Conservation (phyloP, 495 filamentous ascomycete species). For the Penicillium cinerascens region DNA sequence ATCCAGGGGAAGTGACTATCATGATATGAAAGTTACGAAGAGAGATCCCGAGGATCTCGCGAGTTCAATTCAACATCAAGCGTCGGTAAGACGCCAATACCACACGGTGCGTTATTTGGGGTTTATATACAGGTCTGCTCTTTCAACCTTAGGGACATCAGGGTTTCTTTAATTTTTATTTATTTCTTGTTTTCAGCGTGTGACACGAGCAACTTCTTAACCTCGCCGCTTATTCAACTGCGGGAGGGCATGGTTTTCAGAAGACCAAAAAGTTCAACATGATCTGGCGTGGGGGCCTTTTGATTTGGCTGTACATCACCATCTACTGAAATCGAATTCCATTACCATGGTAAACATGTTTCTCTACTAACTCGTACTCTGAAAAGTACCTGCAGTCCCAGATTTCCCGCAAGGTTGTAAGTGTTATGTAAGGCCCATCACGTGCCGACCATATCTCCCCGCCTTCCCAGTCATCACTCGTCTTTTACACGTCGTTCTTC, state of each 20-base stretch:
- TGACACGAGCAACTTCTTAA: constrained; percentile 31
- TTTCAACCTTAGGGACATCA: constrained; percentile 49
- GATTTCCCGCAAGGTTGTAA: neutral
- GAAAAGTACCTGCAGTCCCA: neutral
- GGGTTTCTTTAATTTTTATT: constrained; percentile 35
- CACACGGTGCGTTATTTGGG: constrained; percentile 39
- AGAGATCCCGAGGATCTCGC: constrained; percentile 19
- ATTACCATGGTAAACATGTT: neutral
- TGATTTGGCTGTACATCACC: constrained; percentile 18
- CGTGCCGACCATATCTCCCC: constrained; percentile 4
- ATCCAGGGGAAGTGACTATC: constrained; percentile 5
- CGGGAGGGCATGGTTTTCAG: constrained; percentile 29
- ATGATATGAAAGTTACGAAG: constrained; percentile 23
- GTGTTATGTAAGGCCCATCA: constrained; percentile 8
- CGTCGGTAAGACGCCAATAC: constrained; percentile 21
- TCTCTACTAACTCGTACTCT: neutral
- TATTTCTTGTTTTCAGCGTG: constrained; percentile 23
- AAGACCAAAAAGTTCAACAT: constrained; percentile 39
- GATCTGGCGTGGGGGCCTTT: constrained; percentile 18
- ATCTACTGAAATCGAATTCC: constrained; percentile 12
- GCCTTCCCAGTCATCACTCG: neutral
- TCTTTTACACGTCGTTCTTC: neutral
- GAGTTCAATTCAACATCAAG: constrained; percentile 36
- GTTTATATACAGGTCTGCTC: constrained; percentile 46
- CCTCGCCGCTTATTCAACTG: constrained; percentile 41